A percentile compares a stretch with the other conserved stretches of the same genome.
phyloP scores from a whole-genome alignment of 495 filamentous ascomycete genomes.

The Halenospora varia region DNA sequence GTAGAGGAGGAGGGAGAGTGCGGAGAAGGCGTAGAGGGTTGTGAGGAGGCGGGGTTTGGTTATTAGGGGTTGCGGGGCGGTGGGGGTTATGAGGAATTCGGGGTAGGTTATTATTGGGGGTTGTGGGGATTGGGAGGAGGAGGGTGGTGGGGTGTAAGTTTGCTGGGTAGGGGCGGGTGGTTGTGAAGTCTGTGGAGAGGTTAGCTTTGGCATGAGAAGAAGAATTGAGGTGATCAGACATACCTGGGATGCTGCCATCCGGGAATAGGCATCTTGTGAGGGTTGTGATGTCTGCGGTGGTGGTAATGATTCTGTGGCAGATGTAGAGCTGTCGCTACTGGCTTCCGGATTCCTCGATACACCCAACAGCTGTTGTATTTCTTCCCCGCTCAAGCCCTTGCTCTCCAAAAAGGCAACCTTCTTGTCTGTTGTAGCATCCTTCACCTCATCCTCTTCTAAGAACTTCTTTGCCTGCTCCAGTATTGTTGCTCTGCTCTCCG shows the following conservation, averaged over 20 bases:
- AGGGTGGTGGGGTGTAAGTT: slow-evolving; percentile 8
- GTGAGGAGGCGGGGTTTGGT: slow-evolving; percentile 70
- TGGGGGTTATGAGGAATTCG: slow-evolving; percentile 78
- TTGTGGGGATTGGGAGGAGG: slow-evolving; percentile 3
- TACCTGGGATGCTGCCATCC: too few relatives aligned
- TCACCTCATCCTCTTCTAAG: slow-evolving; percentile 74
- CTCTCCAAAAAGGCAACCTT: slow-evolving; percentile 75
- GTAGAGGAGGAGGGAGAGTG: slow-evolving; percentile 69
- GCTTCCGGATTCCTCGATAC: slow-evolving; percentile 25
- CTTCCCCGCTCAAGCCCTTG: slow-evolving; percentile 67
- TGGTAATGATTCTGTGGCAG: too few relatives aligned
- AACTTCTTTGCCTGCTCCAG: slow-evolving; percentile 73
- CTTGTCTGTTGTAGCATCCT: slow-evolving; percentile 61
- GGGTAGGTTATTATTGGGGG: slow-evolving; percentile 97
- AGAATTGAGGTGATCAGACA: too few relatives aligned
- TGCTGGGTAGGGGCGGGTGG: slow-evolving; percentile 5
- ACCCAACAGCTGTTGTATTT: slow-evolving; percentile 64
- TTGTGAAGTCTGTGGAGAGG: not conserved
- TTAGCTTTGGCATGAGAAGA: not conserved
- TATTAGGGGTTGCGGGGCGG: slow-evolving; percentile 61
- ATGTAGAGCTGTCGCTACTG: too few relatives aligned
- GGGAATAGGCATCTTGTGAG: too few relatives aligned
- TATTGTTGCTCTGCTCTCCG: slow-evolving; percentile 31
- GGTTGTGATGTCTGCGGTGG: too few relatives aligned
- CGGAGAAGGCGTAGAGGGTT: slow-evolving; percentile 72